phyloP scores from a whole-genome alignment of 768 basidiomycete genomes.

The Lactarius sanguifluus region DNA sequence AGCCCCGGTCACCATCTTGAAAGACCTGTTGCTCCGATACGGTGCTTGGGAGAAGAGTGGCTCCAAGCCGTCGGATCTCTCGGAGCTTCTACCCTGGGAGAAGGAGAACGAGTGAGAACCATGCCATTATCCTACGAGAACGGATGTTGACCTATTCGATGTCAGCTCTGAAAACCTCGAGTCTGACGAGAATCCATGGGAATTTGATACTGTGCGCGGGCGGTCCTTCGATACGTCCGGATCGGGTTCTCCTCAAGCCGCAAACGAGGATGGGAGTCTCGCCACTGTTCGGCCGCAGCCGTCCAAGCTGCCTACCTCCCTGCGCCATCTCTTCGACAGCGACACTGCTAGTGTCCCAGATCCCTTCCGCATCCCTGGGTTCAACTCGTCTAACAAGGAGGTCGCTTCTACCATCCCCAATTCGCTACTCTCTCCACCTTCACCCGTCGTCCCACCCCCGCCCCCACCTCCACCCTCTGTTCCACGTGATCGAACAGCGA shows the following conservation, averaged over 20 bases:
- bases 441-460: slow-evolving; percentile 39
- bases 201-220: slow-evolving; percentile 71
- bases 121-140: slow-evolving; percentile 20
- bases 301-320: slow-evolving; percentile 68
- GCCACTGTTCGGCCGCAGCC: slow-evolving; percentile 52
- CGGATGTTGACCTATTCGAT: slow-evolving; percentile 34
- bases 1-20: slow-evolving; percentile 62
- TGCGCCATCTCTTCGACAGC: slow-evolving; percentile 77
- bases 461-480: slow-evolving; percentile 42
- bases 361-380: slow-evolving; percentile 44
- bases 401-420: slow-evolving; percentile 30
- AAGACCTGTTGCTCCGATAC: slow-evolving; percentile 78
- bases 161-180: slow-evolving; percentile 15
- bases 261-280: slow-evolving; percentile 29
- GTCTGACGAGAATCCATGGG: slow-evolving; percentile 54
- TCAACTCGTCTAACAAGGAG: slow-evolving; percentile 31
- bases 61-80: slow-evolving; percentile 40
- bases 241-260: slow-evolving; percentile 8
- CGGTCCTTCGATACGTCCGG: slow-evolving; percentile 33
- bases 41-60: slow-evolving; percentile 65
- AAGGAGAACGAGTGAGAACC: slow-evolving; percentile 51
- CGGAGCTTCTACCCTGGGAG: slow-evolving; percentile 70
- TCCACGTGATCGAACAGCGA: slow-evolving; percentile 36
- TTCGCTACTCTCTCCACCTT: slow-evolving; percentile 31
- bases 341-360: slow-evolving; percentile 41